Conservation (phyloP, 2,329 filamentous ascomycete species). For the Aspergillus sp. region DNA sequence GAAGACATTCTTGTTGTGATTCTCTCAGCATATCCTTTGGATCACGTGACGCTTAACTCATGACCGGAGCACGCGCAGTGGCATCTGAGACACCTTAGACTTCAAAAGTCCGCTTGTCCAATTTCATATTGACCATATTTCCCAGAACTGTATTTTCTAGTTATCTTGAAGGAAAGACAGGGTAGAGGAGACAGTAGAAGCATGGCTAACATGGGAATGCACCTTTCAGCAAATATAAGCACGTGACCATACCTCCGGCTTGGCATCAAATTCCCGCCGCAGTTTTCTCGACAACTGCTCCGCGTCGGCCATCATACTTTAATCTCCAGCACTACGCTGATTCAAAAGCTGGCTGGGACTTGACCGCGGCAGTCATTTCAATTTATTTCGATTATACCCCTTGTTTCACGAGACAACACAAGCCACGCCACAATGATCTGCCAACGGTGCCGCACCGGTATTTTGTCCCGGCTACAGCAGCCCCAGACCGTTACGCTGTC, state of each 20-base stretch:
- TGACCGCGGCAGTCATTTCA: background rate
- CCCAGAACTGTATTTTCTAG: too few species aligned
- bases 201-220: background rate
- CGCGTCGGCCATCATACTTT: slow-evolving; percentile 10
- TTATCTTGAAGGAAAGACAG: too few species aligned
- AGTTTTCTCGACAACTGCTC: slow-evolving; percentile 31
- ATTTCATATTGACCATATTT: too few species aligned
- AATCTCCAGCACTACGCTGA: slow-evolving; percentile 5
- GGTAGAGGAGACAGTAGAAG: too few species aligned
- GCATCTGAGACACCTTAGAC: too few species aligned
- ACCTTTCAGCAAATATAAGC: slow-evolving; percentile 4
- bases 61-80: background rate
- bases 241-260: slow-evolving; percentile 35
- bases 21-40: background rate
- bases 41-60: background rate
- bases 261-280: slow-evolving; percentile 41
- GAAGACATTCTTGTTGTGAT: background rate
- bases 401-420: background rate
- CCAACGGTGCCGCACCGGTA: slow-evolving; percentile 42
- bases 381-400: too few species aligned
- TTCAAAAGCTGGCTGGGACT: background rate
- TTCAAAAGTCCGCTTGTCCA: too few species aligned
- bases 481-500: slow-evolving; percentile 30
- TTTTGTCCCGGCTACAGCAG: slow-evolving; percentile 42
- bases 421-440: slow-evolving; percentile 38